Percentiles rank a stretch among this genome's conserved stretches.
Evolutionary conservation across 176 grass and related monocot genomes (phyloP).

Genomic region (Thalia dealbata): DNA sequence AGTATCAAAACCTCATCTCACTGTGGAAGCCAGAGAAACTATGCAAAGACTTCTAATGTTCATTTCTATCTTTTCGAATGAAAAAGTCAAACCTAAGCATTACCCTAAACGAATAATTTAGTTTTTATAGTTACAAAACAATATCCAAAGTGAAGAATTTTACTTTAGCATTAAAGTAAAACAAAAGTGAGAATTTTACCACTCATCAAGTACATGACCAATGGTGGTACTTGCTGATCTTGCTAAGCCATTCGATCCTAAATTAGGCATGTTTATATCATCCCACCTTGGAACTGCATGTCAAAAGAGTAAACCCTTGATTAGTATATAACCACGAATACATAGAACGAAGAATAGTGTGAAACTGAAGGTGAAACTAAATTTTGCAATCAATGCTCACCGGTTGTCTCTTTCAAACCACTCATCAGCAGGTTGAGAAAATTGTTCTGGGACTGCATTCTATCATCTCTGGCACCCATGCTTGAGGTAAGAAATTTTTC

Average conservation of each 20-base stretch:
- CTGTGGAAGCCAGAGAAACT: too few relatives aligned
- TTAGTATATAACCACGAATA: not conserved
- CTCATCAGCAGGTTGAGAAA: slow-evolving; percentile 46
- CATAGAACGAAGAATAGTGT: not conserved
- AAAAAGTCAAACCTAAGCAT: too few relatives aligned
- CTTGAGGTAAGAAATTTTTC: slow-evolving; percentile 8
- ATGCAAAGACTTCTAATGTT: too few relatives aligned
- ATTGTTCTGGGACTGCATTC: slow-evolving; percentile 12
- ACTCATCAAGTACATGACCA: slow-evolving; percentile 61
- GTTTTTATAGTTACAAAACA: not conserved
- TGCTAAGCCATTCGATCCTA: not conserved
- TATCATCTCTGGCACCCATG: slow-evolving; percentile 21
- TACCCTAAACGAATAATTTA: too few relatives aligned
- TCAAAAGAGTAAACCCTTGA: not conserved
- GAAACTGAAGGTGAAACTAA: not conserved
- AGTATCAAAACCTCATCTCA: too few relatives aligned
- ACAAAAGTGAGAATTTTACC: slow-evolving; percentile 43
- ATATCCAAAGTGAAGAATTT: too few relatives aligned
- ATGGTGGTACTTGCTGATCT: slow-evolving; percentile 29
- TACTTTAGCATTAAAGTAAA: too few relatives aligned
- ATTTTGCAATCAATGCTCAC: slow-evolving; percentile 21
- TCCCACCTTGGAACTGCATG: slow-evolving; percentile 51
- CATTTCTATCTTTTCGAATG: too few relatives aligned
- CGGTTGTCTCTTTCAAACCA: slow-evolving; percentile 47
- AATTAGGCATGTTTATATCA: slow-evolving; percentile 28